Percentiles rank a stretch among this genome's conserved stretches.
These are phyloP conservation scores for Boletus subparvulus DNA, from an alignment of 768 basidiomycete genomes.

Conservation along the genomic window DNA sequence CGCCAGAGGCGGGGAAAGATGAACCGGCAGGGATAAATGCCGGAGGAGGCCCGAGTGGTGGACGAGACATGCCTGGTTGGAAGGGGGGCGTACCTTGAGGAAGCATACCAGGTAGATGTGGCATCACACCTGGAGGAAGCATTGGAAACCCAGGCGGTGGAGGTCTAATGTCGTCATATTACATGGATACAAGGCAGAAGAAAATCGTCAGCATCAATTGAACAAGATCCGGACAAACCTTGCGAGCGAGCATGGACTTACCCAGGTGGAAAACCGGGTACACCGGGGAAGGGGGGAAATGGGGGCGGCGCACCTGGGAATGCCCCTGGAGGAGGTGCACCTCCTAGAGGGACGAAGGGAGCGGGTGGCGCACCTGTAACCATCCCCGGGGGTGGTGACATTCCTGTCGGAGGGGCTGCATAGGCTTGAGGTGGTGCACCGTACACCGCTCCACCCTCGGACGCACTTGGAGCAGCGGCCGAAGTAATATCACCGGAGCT, in stretches of 20 bases:
- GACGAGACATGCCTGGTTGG: constrained; percentile 37
- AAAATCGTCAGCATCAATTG: constrained; percentile 21
- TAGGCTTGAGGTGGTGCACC: constrained; percentile 76
- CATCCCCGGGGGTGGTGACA: constrained; percentile 40
- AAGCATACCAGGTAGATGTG: constrained; percentile 33
- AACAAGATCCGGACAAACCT: constrained; percentile 15
- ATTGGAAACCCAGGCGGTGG: constrained; percentile 57
- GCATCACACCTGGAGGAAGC: constrained; percentile 43
- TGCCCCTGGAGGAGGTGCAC: constrained; percentile 37
- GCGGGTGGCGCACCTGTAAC: constrained; percentile 46
- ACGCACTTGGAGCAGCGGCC: constrained; percentile 38
- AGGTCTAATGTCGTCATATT: constrained; percentile 32
- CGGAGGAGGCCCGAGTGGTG: constrained; percentile 35
- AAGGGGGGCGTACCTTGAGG: constrained; percentile 40
- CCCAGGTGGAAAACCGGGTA: constrained; percentile 59
- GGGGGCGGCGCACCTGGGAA: constrained; percentile 39
- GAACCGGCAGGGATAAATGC: constrained; percentile 37
- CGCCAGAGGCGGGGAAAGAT: constrained; percentile 27
- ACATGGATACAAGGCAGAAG: constrained; percentile 5
- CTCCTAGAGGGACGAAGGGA: constrained; percentile 39
- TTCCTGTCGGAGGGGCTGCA: constrained; percentile 37
- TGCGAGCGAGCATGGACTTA: constrained; percentile 33
- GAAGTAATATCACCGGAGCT: constrained; percentile 35
- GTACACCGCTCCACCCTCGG: constrained; percentile 55
- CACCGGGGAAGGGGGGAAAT: constrained; percentile 43